Evolutionary conservation across 768 basidiomycete species (phyloP), one percentile per base, ranked within the genome.

Genomic region (Termitomyces sp.): DNA sequence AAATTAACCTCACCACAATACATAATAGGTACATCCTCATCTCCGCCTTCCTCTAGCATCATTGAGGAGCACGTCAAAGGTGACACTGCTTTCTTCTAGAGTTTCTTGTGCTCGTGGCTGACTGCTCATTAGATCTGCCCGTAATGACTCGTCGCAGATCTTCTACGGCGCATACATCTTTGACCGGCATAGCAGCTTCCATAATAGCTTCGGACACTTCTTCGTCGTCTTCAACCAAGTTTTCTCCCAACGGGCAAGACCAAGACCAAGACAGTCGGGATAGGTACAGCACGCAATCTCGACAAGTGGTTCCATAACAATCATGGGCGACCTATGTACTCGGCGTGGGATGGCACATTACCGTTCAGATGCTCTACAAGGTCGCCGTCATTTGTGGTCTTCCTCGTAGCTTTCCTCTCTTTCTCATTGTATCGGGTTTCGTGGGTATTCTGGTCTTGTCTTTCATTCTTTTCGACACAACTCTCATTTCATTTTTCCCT

Each of bases 61-160:
- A 53, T 61, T 3, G 58, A 58, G 28, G 64, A 63, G 32, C 54
- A 58, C 13, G 57, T 58, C 12, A 61, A 63, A 60, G 64, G 64
- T 63, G 38, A 54, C 10, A 44, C 3, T 30, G 3, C 43, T 13
- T 10, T 53, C 6, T 55, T 10, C 12, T 30, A 7, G 7, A 30
- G 32, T 7, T 40, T 13, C 12, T 24, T 12, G 33, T 32, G 20
- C 32, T 54, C 9, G 18, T 18, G 53, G 43, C 40, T 55, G n/a
- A 59, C 51, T 30, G 6, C 30, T 8, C 12, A 6, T 35, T n/a
- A 65, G 64, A 65, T 60, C 52, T 65, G 58, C 60, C 36, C 54
- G 47, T 26, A 54, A 58, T 59, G 54, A 58, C 51, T 18, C 62
- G 64, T 33, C 64, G 61, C 30, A 56, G 56, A 28, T 44, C 51